Conservation (phyloP, 495 filamentous ascomycete species). For the Lophiotrema nucula region DNA sequence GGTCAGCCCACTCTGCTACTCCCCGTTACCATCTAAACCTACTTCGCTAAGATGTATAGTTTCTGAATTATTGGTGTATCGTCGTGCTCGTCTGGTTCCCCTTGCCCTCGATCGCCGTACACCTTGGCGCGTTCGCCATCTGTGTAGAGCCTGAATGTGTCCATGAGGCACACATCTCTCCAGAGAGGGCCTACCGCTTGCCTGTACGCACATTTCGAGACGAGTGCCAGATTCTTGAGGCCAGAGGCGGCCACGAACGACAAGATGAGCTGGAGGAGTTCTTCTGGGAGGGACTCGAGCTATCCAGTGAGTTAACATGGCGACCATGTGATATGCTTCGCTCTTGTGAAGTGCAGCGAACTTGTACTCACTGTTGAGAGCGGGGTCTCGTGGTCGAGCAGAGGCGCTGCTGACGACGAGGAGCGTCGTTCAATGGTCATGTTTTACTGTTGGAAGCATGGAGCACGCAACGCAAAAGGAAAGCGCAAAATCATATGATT, state of each 20-base stretch:
- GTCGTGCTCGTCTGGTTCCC: constrained; percentile 37
- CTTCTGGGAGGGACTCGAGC: constrained; percentile 34
- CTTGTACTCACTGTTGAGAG: neutral
- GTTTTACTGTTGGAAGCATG: too few relatives aligned
- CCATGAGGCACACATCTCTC: constrained; percentile 33
- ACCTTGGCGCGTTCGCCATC: too few relatives aligned
- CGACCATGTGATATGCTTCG: neutral
- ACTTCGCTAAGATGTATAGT: constrained; percentile 35
- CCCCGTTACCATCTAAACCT: too few relatives aligned
- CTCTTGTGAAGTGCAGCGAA: neutral
- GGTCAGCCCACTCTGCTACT: neutral
- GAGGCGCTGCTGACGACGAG: too few relatives aligned
- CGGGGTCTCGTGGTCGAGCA: neutral
- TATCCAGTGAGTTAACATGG: neutral
- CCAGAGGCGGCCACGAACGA: constrained; percentile 15
- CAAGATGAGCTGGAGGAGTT: constrained; percentile 36
- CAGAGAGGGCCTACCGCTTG: constrained; percentile 32
- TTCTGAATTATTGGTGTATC: constrained; percentile 39
- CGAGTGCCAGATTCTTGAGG: constrained; percentile 24
- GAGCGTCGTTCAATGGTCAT: too few relatives aligned
- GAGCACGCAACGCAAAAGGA: too few relatives aligned
- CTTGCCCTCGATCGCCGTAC: constrained; percentile 6
- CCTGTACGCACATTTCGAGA: constrained; percentile 23
- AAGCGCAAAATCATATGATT: too few relatives aligned
- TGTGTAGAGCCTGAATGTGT: constrained; percentile 28